These are phyloP conservation scores for Peronospora destructor DNA, from an alignment of 352 stramenopile genomes.

Conservation along the genomic window DNA sequence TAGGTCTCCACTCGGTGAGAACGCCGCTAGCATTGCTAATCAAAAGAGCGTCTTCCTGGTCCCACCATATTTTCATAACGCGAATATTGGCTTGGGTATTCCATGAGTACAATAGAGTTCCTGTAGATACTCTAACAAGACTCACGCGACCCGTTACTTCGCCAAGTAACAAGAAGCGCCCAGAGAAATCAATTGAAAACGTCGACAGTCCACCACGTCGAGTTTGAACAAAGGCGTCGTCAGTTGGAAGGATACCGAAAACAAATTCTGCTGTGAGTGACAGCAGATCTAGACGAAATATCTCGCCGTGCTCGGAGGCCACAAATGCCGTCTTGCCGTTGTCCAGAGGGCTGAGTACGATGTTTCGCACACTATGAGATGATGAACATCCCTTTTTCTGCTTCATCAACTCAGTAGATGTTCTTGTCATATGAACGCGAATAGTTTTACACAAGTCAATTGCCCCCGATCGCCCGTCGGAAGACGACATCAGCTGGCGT, in stretches of 20 bases:
- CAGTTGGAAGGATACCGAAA: slow-evolving; percentile 16
- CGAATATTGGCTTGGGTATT: slow-evolving; percentile 41
- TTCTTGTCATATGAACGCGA: slow-evolving; percentile 14
- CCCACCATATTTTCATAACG: slow-evolving; percentile 74
- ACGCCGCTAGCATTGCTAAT: slow-evolving; percentile 50
- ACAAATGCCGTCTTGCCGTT: slow-evolving; percentile 39
- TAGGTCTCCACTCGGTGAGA: slow-evolving; percentile 53
- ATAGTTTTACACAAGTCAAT: slow-evolving; percentile 21
- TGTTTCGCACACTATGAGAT: slow-evolving; percentile 45
- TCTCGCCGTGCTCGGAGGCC: slow-evolving; percentile 52
- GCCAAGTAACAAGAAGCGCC: slow-evolving; percentile 44
- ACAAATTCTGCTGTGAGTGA: slow-evolving; percentile 30
- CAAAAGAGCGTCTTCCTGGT: slow-evolving; percentile 42
- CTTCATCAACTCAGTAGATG: slow-evolving; percentile 12
- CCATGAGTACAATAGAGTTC: slow-evolving; percentile 34
- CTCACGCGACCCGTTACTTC: slow-evolving; percentile 42
- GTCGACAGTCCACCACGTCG: slow-evolving; percentile 33
- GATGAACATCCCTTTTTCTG: slow-evolving; percentile 24
- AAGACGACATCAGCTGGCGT: slow-evolving; percentile 47
- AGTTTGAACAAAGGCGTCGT: slow-evolving; percentile 7
- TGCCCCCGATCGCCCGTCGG: background rate
- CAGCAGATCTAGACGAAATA: slow-evolving; percentile 42
- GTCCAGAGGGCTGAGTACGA: slow-evolving; percentile 32
- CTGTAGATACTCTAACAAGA: slow-evolving; percentile 39
- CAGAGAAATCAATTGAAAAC: slow-evolving; percentile 31